Percentiles rank a stretch among this genome's conserved stretches.
Evolutionary conservation across 1,284 basidiomycete species (phyloP).

Genomic region (Sutorius eximius): DNA sequence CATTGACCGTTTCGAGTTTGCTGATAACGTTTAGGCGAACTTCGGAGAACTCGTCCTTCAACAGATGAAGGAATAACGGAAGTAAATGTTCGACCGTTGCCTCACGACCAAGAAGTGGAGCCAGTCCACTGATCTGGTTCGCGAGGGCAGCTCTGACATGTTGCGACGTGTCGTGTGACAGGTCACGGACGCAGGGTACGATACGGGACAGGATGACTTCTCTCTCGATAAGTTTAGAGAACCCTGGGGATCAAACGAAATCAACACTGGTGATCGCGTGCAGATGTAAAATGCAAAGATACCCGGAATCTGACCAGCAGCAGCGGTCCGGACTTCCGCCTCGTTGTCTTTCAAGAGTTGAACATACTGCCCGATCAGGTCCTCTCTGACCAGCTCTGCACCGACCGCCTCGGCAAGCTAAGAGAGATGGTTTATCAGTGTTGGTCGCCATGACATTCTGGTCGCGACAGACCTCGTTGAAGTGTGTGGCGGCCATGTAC

Average conservation of each 20-base stretch:
- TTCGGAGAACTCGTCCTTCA: slow-evolving; percentile 99
- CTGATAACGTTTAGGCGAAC: slow-evolving; percentile 98
- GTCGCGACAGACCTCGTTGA: slow-evolving; percentile 74
- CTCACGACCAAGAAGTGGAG: slow-evolving; percentile 92
- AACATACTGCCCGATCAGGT: slow-evolving; percentile 92
- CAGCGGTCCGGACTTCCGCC: slow-evolving; percentile 97
- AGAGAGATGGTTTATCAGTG: slow-evolving; percentile 5
- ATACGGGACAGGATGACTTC: slow-evolving; percentile 93
- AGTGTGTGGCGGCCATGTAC: slow-evolving; percentile 99
- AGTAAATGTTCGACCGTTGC: slow-evolving; percentile 97
- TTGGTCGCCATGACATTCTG: not conserved
- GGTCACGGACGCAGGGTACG: slow-evolving; percentile 94
- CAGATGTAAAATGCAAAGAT: slow-evolving; percentile 22
- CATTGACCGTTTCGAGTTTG: slow-evolving; percentile 96
- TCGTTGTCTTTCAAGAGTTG: slow-evolving; percentile 97
- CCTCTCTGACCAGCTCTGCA: slow-evolving; percentile 88
- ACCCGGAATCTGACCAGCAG: slow-evolving; percentile 96
- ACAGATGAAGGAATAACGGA: slow-evolving; percentile 91
- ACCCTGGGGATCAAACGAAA: slow-evolving; percentile 58
- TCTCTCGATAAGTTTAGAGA: slow-evolving; percentile 92
- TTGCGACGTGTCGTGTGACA: slow-evolving; percentile 92
- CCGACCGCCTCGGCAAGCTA: slow-evolving; percentile 93
- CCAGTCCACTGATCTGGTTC: slow-evolving; percentile 96
- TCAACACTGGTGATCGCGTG: slow-evolving; percentile 3
- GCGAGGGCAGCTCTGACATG: slow-evolving; percentile 97